Evolutionary conservation across 495 filamentous ascomycete species (phyloP).

Genomic region (Xylaria acuta): DNA sequence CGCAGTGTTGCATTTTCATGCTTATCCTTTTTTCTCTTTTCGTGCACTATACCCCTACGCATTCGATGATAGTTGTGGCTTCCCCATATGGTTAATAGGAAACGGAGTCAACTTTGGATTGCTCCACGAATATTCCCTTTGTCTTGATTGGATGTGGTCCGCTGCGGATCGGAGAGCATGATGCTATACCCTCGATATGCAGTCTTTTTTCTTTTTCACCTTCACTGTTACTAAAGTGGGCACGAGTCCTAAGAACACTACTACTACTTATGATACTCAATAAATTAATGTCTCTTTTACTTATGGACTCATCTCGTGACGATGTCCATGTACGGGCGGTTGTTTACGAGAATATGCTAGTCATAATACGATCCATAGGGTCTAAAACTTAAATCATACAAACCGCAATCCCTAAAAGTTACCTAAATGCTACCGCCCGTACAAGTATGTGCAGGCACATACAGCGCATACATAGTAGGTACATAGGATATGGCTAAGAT

Average conservation of each 20-base stretch:
- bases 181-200: not conserved
- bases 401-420: not conserved
- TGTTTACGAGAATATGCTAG: not conserved
- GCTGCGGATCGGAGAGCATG: slow-evolving; percentile 10
- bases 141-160: slow-evolving; percentile 21
- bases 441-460: too few species aligned
- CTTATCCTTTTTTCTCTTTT: slow-evolving; percentile 3
- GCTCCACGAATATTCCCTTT: slow-evolving; percentile 22
- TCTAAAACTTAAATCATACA: not conserved
- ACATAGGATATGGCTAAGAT: too few species aligned
- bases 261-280: slow-evolving; percentile 5
- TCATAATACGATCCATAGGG: not conserved
- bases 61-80: slow-evolving; percentile 23
- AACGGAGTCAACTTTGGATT: slow-evolving; percentile 26
- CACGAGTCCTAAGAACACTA: not conserved
- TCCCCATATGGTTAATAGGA: slow-evolving; percentile 3
- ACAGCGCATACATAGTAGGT: too few species aligned
- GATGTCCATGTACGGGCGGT: not conserved
- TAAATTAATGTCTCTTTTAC: slow-evolving; percentile 14
- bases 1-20: not conserved
- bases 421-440: not conserved
- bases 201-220: slow-evolving; percentile 1
- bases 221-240: not conserved
- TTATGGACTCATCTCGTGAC: not conserved
- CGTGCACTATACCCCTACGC: slow-evolving; percentile 29